phyloP scores from a whole-genome alignment of 2,329 filamentous ascomycete genomes.

The Thielaviopsis cerberus region DNA sequence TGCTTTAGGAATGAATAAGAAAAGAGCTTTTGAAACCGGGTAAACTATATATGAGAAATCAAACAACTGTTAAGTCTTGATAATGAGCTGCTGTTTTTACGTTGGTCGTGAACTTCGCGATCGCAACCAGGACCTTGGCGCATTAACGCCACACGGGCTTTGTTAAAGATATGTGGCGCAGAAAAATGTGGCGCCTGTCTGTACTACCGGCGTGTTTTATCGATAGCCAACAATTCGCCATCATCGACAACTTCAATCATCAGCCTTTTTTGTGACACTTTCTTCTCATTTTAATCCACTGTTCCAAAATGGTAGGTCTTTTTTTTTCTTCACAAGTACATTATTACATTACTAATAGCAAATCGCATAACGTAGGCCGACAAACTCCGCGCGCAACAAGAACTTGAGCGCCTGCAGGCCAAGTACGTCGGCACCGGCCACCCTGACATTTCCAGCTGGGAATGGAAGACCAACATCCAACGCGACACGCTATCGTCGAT shows the following conservation, averaged over 20 bases:
- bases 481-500: conserved; percentile 84
- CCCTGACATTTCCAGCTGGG: conserved; percentile 90
- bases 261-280: background rate
- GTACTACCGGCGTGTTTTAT: background rate
- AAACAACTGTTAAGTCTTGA: background rate
- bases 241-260: background rate
- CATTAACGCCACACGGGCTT: background rate
- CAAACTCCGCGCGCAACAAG: conserved; percentile 92
- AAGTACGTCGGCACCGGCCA: conserved; percentile 93
- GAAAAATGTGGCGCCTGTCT: background rate
- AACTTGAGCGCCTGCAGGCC: conserved; percentile 89
- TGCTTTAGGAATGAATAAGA: background rate
- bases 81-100: background rate
- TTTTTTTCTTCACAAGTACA: conserved; percentile 18
- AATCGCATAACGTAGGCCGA: conserved; percentile 48
- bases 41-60: background rate
- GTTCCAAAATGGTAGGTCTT: background rate
- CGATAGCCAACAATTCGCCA: background rate
- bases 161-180: background rate
- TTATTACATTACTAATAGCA: conserved; percentile 17
- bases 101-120: background rate
- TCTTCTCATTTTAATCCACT: background rate
- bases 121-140: background rate
- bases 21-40: background rate
- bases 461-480: conserved; percentile 90